These are phyloP conservation scores for Penicillium sp. DNA, from an alignment of 2,329 filamentous ascomycete species.

Conservation along the genomic window DNA sequence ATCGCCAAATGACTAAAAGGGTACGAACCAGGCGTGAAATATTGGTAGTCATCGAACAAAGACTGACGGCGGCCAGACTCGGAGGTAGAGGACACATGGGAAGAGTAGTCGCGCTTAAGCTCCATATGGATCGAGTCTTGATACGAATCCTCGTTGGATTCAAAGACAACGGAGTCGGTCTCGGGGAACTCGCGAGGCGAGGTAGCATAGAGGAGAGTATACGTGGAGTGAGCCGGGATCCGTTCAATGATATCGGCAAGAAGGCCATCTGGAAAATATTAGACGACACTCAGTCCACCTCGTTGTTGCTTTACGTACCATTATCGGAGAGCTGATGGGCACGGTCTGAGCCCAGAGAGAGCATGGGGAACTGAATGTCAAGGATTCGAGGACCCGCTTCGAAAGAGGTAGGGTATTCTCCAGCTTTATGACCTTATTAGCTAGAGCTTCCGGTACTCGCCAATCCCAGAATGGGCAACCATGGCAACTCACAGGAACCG, in stretches of 20 bases:
- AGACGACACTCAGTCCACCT: not conserved
- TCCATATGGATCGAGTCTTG: conserved; percentile 62
- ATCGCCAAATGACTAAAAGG: not conserved
- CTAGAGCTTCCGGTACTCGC: not conserved
- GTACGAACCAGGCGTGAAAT: conserved; percentile 74
- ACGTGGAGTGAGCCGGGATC: conserved; percentile 51
- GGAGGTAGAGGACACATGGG: conserved; percentile 14
- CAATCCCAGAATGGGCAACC: conserved; percentile 1
- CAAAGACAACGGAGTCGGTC: conserved; percentile 49
- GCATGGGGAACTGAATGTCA: conserved; percentile 43
- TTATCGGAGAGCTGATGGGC: conserved; percentile 40
- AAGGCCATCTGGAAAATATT: conserved; percentile 39
- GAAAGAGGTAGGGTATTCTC: conserved; percentile 37
- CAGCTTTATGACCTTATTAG: conserved; percentile 30
- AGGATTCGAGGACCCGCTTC: conserved; percentile 41
- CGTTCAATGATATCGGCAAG: conserved; percentile 45
- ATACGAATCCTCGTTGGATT: conserved; percentile 53
- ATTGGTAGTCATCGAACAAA: conserved; percentile 86
- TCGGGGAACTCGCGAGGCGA: conserved; percentile 47
- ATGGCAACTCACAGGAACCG: conserved; percentile 35
- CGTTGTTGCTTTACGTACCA: conserved; percentile 30
- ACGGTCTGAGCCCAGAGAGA: conserved; percentile 34
- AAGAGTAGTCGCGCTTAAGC: conserved; percentile 60
- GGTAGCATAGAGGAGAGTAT: conserved; percentile 72
- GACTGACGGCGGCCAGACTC: conserved; percentile 39